A percentile compares a stretch with the other conserved stretches of the same genome.
phyloP scores from a whole-genome alignment of 1,139 yeast species.

The Ogataea hybrid region DNA sequence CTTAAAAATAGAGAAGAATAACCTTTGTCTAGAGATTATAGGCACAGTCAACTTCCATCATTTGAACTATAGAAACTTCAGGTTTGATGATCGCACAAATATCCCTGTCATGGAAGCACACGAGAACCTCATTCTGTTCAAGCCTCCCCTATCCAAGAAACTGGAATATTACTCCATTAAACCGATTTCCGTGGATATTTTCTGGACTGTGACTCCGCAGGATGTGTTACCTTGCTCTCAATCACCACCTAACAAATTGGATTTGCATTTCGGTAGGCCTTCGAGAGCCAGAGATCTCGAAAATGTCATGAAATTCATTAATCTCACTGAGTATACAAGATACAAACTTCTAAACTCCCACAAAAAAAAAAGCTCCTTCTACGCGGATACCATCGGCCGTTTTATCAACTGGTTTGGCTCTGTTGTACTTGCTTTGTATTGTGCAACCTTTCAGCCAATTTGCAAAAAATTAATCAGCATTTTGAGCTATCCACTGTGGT shows the following conservation, averaged over 20 bases:
- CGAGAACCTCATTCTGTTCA: conserved; percentile 50
- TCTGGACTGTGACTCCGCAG: conserved; percentile 42
- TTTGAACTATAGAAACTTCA: conserved; percentile 15
- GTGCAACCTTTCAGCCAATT: conserved; percentile 11
- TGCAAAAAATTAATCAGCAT: conserved; percentile 10
- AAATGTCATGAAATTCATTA: conserved; percentile 28
- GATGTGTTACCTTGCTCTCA: conserved; percentile 19
- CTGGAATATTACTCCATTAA: conserved; percentile 78
- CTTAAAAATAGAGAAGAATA: conserved; percentile 17
- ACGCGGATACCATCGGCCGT: conserved; percentile 1
- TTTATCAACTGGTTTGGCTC: conserved; percentile 7
- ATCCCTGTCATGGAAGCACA: conserved; percentile 19
- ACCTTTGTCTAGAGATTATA: conserved; percentile 22
- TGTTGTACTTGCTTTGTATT: conserved; percentile 14
- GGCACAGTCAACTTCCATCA: conserved; percentile 25
- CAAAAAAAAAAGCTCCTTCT: conserved; percentile 2
- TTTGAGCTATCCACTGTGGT: conserved; percentile 14
- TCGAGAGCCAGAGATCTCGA: conserved; percentile 18
- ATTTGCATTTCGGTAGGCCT: conserved; percentile 26
- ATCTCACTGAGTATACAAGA: conserved; percentile 29
- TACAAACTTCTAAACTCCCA: conserved; percentile 18
- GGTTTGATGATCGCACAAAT: conserved; percentile 13
- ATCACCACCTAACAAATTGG: conserved; percentile 31
- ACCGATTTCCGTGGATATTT: conserved; percentile 51
- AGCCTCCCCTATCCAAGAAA: conserved; percentile 69